Base-by-base conservation (phyloP, 2,329 filamentous ascomycete species). In the Apiospora rasikravindrae region DNA sequence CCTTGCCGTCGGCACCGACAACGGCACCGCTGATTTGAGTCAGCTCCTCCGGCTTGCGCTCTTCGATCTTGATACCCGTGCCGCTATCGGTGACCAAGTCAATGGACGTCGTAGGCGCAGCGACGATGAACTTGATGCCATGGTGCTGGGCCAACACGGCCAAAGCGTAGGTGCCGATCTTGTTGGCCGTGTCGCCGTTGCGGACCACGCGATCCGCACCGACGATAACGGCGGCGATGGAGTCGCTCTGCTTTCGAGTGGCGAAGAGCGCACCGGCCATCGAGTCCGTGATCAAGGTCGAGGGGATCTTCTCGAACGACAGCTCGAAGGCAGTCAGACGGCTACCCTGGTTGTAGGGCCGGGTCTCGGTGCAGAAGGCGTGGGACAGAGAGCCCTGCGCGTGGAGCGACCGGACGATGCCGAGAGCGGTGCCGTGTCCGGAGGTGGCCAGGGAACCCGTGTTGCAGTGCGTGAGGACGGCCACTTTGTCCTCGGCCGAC, bases 101-200 rank as follows among this genome's bases (percentile, higher is more conserved):
- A 76, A 99, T 96, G 71, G 94, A 98, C 1, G 96, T 99, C 8
- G 95, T 93, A 0, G 96, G 96, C 0, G 96, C 96, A 0, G 96
- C 96, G 42, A 99, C 95, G 13, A 99, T 88, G 80, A 99, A 99
- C 82, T 96, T 97, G 78, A 98, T 88, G 24, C 94, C 93, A 78
- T 99, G 96, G 78, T 95, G 87, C 75, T 89, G 91, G 29, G 96
- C 96, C 42, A 98, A 88, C n/a, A 98, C 95, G 4, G 96, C 95
- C 4, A 99, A 88, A 71, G 92, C 89, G 81, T 99, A 98, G 0
- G 96, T 99, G 69, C 96, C 96, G 74, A 99, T 97, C 86, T 99
- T 99, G 86, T 99, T 99, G 71, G 96, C 96, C 0, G 96, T 98
- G 83, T 99, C 96, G 42, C 96, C 96, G 78, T 99, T 99, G 69